These are phyloP conservation scores for Calonectria naviculata DNA, from an alignment of 2,329 filamentous ascomycete genomes.

Conservation along the genomic window DNA sequence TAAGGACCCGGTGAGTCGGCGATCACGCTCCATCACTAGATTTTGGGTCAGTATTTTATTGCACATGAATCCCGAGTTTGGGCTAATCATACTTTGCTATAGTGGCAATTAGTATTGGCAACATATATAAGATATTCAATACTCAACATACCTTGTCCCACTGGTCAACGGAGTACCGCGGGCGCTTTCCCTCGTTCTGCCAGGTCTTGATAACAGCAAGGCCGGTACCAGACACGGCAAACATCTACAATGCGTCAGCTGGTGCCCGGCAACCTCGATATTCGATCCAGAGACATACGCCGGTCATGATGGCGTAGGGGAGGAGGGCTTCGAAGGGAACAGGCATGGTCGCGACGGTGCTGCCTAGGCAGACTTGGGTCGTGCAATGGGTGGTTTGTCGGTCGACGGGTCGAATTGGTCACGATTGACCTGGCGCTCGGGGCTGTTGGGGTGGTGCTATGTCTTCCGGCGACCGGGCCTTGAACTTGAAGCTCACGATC, in stretches of 20 bases:
- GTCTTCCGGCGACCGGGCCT: constrained; percentile 35
- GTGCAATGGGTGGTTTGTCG: constrained; percentile 16
- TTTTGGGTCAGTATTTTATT: constrained; percentile 13
- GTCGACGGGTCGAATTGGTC: constrained; percentile 36
- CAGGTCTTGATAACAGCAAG: constrained; percentile 66
- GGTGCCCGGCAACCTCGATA: constrained; percentile 9
- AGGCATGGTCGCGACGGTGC: constrained; percentile 59
- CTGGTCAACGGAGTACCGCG: constrained; percentile 69
- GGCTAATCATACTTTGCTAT: constrained; percentile 64
- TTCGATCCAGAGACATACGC: constrained; percentile 56
- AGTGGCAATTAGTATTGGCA: constrained; percentile 42
- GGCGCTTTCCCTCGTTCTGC: constrained; percentile 71
- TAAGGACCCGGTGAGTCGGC: constrained; percentile 67
- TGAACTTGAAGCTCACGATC: constrained; percentile 41
- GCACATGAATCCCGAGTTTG: background rate
- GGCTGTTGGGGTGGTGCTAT: constrained; percentile 29
- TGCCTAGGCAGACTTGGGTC: constrained; percentile 45
- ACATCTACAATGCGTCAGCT: constrained; percentile 64
- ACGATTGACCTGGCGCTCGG: constrained; percentile 30
- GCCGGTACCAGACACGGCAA: constrained; percentile 68
- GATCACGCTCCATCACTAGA: constrained; percentile 74
- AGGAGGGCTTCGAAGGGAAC: constrained; percentile 73
- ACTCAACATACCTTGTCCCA: constrained; percentile 71
- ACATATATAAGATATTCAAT: background rate
- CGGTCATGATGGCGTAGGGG: constrained; percentile 73